Evolutionary conservation across 352 stramenopile species (phyloP), one percentile per base, ranked within the genome.

Genomic region (Pythium apleroticum): DNA sequence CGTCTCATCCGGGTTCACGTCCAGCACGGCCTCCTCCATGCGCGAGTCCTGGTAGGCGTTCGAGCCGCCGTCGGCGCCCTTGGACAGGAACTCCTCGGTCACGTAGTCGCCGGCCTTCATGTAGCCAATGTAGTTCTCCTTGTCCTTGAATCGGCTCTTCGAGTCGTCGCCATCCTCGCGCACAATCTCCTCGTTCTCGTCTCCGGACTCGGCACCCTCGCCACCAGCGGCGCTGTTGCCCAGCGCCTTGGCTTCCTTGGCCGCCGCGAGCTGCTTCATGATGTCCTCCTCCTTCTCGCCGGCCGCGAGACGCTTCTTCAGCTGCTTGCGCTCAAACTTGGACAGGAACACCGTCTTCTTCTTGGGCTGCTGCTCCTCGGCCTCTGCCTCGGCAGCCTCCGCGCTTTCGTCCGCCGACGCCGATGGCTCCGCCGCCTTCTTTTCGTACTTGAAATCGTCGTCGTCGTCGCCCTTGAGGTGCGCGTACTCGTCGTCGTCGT

Each of bases 1-100:
- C n/a, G 97, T 97, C 63, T 99, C 97, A 64, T 99, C 97, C 14
- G 97, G 97, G 62, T 98, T 98, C 68, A 99, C 93, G 68, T 99
- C 97, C 30, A 99, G 69, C 68, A 99, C 97, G 12, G 96, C 96
- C 61, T 99, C 94, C 74, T 99, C 95, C 46, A 99, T 74, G 24
- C 96, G 76, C 27, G 86, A 84, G 59, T 94, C 81, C 20, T 88
- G 77, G 67, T 93, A 95, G 20, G 80, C 73, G 57, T 89, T 95
- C 50, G 84, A 89, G 50, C 86, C 86, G 54, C 86, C 86, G 39
- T 95, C 86, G 0, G 76, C 81, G 31, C 76, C 84, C 66, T 89
- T 88, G 22, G 81, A 60, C 39, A 95, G 56, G 58, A 93, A 91
- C 41, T 86, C 83, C 49, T 93, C 82, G 0, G 81, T 93, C 48